A percentile compares a stretch with the other conserved stretches of the same genome.
phyloP scores from a whole-genome alignment of 2,329 filamentous ascomycete species.

The Didymella keratinophila region DNA sequence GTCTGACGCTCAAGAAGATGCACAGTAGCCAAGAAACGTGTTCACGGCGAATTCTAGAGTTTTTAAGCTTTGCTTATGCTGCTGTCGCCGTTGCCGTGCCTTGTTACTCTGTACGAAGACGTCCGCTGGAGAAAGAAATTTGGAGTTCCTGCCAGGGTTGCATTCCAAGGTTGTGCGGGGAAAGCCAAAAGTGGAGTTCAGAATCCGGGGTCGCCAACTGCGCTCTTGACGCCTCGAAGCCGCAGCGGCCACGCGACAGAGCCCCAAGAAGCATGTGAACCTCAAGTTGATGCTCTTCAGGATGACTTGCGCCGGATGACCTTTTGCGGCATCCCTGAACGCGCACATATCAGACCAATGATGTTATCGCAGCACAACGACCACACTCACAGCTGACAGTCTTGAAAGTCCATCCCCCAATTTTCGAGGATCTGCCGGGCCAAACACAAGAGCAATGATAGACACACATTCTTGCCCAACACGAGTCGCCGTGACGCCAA shows the following conservation, averaged over 20 bases:
- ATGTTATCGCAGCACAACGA: constrained; percentile 7
- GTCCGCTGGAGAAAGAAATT: not conserved
- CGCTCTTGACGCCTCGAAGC: constrained; percentile 2
- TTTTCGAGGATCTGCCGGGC: constrained; percentile 19
- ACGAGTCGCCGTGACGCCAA: constrained; percentile 9
- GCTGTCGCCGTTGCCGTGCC: constrained; percentile 1
- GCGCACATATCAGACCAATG: not conserved
- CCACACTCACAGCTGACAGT: constrained; percentile 12
- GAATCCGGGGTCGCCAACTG: constrained; percentile 12
- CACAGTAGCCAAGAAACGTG: constrained; percentile 5
- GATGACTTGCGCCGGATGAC: not conserved
- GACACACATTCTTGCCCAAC: constrained; percentile 7
- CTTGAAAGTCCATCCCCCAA: constrained; percentile 14
- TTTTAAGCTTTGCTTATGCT: constrained; percentile 6
- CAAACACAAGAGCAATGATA: constrained; percentile 18
- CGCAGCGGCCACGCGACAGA: not conserved
- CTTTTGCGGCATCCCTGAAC: not conserved
- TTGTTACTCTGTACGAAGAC: not conserved
- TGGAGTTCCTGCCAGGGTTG: constrained; percentile 5
- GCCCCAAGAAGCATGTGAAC: not conserved
- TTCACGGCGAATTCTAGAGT: not conserved
- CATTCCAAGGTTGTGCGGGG: constrained; percentile 11
- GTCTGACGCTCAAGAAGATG: constrained; percentile 1
- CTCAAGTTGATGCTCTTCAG: not conserved
- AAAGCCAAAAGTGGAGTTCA: constrained; percentile 7